Conservation (phyloP, 139 green algal genomes). For the Dunaliella primolecta region DNA sequence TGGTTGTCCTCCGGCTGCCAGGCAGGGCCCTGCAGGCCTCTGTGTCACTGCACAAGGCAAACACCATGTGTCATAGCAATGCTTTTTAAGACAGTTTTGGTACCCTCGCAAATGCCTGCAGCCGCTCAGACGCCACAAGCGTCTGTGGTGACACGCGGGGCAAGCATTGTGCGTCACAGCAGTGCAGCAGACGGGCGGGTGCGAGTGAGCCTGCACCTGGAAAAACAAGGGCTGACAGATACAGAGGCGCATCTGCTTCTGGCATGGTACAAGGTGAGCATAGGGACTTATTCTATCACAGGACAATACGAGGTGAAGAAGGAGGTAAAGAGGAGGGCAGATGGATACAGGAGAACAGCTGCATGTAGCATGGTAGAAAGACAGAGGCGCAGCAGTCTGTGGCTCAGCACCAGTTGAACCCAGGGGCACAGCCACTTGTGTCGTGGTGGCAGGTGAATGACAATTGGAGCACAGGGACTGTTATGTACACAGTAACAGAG, state of each 20-base stretch:
- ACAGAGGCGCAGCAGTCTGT: no score
- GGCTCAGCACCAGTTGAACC: no score
- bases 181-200: constrained; percentile 1
- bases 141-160: background rate
- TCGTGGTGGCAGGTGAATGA: no score
- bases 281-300: background rate
- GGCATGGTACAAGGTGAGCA: constrained; percentile 32
- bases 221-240: constrained; percentile 38
- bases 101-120: background rate
- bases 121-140: background rate
- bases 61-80: background rate
- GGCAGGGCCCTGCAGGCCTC: background rate
- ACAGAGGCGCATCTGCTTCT: constrained; percentile 31
- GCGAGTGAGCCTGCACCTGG: constrained; percentile 31
- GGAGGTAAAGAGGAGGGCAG: no score
- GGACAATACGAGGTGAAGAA: no score
- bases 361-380: no score
- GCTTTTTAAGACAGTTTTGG: background rate
- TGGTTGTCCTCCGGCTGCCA: background rate
- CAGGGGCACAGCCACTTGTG: no score
- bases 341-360: no score
- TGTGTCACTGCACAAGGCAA: background rate
- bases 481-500: no score
- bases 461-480: no score
- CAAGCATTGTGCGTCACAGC: background rate